Conservation (phyloP, 73 alveolate genomes). For the Symbiodinium pilosum region DNA sequence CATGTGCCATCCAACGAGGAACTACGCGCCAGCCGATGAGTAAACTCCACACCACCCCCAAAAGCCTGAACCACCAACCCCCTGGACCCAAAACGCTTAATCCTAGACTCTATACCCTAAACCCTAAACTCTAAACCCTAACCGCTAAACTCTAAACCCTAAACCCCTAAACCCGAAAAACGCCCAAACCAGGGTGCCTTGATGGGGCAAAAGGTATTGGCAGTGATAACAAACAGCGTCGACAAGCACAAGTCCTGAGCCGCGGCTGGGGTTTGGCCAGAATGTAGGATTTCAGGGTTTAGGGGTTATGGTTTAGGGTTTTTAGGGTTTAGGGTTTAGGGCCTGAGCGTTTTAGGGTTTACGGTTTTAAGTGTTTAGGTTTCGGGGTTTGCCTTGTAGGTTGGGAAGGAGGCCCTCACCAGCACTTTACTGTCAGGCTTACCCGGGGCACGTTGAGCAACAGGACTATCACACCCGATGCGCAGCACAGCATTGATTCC, state of each 20-base stretch:
- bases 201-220: slow-evolving; percentile 62
- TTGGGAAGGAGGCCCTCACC: too few relatives aligned
- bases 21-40: too few relatives aligned
- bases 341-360: neutral
- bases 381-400: neutral
- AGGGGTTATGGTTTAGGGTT: neutral
- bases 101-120: neutral
- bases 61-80: neutral
- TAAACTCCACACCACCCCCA: too few relatives aligned
- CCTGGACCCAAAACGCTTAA: neutral
- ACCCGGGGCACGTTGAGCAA: too few relatives aligned
- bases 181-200: neutral
- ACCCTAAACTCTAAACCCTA: neutral
- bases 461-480: too few relatives aligned
- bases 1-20: too few relatives aligned
- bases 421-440: too few relatives aligned
- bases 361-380: neutral
- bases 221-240: slow-evolving; percentile 31
- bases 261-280: neutral
- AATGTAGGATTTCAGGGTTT: neutral
- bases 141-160: neutral
- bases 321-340: neutral
- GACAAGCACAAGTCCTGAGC: slow-evolving; percentile 58
- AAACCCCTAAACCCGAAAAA: neutral
- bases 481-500: too few relatives aligned